Evolutionary conservation across 2,329 filamentous ascomycete genomes (phyloP), one percentile per base, ranked within the genome.

Genomic region (Lizonia empirigonia): DNA sequence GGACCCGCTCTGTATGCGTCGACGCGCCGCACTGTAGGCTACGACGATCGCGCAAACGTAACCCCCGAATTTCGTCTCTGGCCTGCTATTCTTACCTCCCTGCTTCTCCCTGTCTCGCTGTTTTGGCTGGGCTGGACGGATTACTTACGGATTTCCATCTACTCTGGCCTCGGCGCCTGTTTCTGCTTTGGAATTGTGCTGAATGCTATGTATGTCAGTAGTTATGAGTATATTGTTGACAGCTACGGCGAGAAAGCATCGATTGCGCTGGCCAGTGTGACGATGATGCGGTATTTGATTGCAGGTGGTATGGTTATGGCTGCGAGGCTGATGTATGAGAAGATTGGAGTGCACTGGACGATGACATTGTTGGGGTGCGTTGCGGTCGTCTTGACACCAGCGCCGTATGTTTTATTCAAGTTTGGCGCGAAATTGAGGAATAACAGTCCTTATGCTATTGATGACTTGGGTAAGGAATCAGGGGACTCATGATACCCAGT

Each of bases 1-100:
- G 9, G n/a, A 3, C 47, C 47, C 5, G 41, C 18, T 8, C 16
- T 50, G 1, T 44, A 50, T n/a, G 29, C 10, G 4, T 50, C 20
- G 34, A 40, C 47, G 18, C 33, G 47, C 15, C 40, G 23, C 1
- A 7, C 20, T 7, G 18, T 29, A 1, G 37, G n/a, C 12, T 29
- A 42, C 9, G 23, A 19, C 13, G 18, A 35, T 18, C 30, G 26
- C 5, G 32, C 42, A 6, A 5, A 18, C 13, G 33, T 45, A 1
- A 37, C 16, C 77, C 91, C 91, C 1, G 91, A 96, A 74, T 93
- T 88, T 75, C 84, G 90, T 41, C 80, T 96, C 15, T 88, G 89
- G 3, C 84, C 89, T 49, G 78, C 75, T 12, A 73, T 74, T 42
- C 29, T 69, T 57, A 91, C 90, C 5, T 85, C 85, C 0, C 70